Base-by-base conservation (phyloP, 169 alveolate species). In the Plasmodium reichenowi region DNA sequence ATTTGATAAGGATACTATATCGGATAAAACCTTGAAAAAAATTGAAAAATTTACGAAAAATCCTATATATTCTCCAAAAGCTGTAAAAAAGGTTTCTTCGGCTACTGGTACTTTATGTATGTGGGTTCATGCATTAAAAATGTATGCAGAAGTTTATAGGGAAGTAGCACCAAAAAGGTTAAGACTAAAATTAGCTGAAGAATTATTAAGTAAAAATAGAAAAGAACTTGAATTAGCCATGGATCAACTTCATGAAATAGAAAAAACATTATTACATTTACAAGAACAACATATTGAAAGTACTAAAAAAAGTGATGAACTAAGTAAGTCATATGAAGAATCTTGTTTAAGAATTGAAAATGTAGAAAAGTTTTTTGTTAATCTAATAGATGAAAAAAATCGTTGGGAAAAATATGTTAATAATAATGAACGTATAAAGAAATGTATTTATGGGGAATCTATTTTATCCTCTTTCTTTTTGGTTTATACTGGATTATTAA, bases 141-240 rank as follows among this genome's bases (percentile, higher is more conserved):
- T 97, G 93, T 97, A 98, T 85, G 98, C 98, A 66, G 98, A 97
- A 90, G 98, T 98, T 59, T 97, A 96, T 72, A 93, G 98, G 13
- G 99, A 97, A 92, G 99, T 98, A 26, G 99, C 98, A 80, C 99
- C 99, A n/a, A 97, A 98, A 94, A 96, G 99, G 85, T 94, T 96
- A 60, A 96, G 97, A 94, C 88, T 95, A 48, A 88, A 93, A 13
- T 92, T 90, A 12, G 98, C 98, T 1, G 99, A 96, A 17, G 97
- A 97, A 83, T 96, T 97, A 71, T 90, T 96, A 48, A 95, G 95
- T 83, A 96, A 94, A 29, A 96, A 95, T 75, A 95, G 97, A 20
- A 94, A 91, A 22, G 96, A 95, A 91, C 95, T 96, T 63, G 96
- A 96, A 78, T 97, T 95, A 59, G 93, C 96, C 74, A 95, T 96